These are phyloP conservation scores for Cyclotella atomus DNA, from an alignment of 108 stramenopile species.

Conservation along the genomic window DNA sequence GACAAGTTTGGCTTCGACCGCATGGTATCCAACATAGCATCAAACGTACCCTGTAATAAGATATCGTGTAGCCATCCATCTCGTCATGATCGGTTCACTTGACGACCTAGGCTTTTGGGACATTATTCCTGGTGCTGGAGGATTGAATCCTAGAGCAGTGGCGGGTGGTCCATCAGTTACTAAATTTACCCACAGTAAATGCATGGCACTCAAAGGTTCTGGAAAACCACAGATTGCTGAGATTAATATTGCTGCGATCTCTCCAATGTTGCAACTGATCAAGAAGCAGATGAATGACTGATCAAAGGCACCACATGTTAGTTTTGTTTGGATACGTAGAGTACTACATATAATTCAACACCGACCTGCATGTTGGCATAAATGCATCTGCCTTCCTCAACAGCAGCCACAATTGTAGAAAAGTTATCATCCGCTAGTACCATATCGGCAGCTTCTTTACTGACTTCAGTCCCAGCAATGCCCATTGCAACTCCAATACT, in stretches of 20 bases:
- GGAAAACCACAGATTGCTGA: slow-evolving; percentile 92
- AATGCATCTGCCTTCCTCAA: slow-evolving; percentile 97
- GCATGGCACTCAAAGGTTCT: slow-evolving; percentile 97
- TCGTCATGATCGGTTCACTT: slow-evolving; percentile 94
- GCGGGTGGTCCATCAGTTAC: slow-evolving; percentile 99
- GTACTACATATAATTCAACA: neutral
- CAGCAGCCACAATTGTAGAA: slow-evolving; percentile 95
- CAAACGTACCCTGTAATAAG: slow-evolving; percentile 75
- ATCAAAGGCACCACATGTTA: neutral
- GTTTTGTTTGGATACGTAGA: neutral
- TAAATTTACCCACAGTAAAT: slow-evolving; percentile 98
- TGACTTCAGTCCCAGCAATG: slow-evolving; percentile 88
- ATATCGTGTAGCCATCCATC: slow-evolving; percentile 93
- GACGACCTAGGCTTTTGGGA: slow-evolving; percentile 85
- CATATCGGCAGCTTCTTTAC: slow-evolving; percentile 89
- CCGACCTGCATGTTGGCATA: slow-evolving; percentile 91
- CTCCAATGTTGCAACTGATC: slow-evolving; percentile 98
- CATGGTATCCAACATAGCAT: too few relatives aligned
- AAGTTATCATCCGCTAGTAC: slow-evolving; percentile 98
- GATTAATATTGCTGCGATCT: slow-evolving; percentile 94
- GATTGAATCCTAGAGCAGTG: slow-evolving; percentile 97
- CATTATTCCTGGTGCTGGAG: slow-evolving; percentile 95
- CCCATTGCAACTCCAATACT: slow-evolving; percentile 97
- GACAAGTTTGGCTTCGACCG: too few relatives aligned
- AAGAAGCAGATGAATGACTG: slow-evolving; percentile 98